Evolutionary conservation across 257 asterid species (phyloP), one percentile per base, ranked within the genome.

Genomic region (Mitragyna speciosa): DNA sequence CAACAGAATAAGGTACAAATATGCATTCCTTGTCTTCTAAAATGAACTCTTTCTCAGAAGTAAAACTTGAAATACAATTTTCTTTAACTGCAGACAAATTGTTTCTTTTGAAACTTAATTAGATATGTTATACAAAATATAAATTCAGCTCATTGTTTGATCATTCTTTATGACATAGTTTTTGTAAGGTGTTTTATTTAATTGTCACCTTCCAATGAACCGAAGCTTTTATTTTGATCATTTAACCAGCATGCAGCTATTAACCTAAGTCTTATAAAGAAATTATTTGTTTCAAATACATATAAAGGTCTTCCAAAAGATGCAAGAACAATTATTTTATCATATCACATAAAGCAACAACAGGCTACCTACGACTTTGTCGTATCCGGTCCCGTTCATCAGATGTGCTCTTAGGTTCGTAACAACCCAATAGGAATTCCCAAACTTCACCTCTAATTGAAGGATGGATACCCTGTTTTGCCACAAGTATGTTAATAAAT

Each of bases 361-460:
- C 82, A 79, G 65, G 76, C 19, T 88, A 94, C 99, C 98, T 94
- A 79, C 96, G 88, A 16, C 85, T 80, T 58, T 87, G 88, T 58
- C 94, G 89, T 83, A 90, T 80, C 76, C 92, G 88, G 80, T 94
- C 95, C 81, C 97, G 91, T 80, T 94, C 99, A 7, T 89, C 97
- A 83, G 85, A 92, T 76, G 94, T 89, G 90, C 98, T 94, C 87
- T 83, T 84, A 58, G 98, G 95, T 76, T 92, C 97, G 82, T 85
- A 94, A 84, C 98, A 94, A 73, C 98, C 97, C 89, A 96, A 86
- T 76, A 96, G 88, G 85, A 94, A 94, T 78, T 96, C 98, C 99
- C 99, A 96, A 79, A 96, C 99, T 84, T 94, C 99, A 82, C 97
- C 98, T 90, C 97, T 94, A 72, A 96, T 92, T 41, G 98, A 87